Evolutionary conservation across 2,329 filamentous ascomycete species (phyloP), one percentile per base, ranked within the genome.

Genomic region (Acrodontium crateriforme): DNA sequence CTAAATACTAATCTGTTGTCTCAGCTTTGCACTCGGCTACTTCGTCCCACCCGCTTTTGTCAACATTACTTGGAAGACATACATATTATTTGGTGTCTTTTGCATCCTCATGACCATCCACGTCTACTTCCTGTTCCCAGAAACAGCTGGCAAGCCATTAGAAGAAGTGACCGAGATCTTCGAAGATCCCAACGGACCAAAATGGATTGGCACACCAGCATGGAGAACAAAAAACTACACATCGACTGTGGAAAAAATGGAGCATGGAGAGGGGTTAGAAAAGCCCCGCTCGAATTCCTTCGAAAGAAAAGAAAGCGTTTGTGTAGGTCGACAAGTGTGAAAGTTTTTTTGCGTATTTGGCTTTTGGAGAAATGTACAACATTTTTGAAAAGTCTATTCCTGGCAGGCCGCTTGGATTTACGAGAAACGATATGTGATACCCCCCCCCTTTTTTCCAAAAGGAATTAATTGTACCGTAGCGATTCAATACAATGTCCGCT

Each of bases 121-220:
- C 49, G 72, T 79, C 45, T 69, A 70, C 49, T 61, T 84, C 38
- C 52, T 64, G 10, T 72, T 71, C 40, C 76, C 75, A 0, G 69
- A 82, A 54, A 24, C 78, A 0, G 69, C 72, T 20, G 77, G 77
- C 9, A 79, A 73, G 54, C 78, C 76, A 0, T 67, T 85, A 1
- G 79, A 85, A 46, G 78, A 85, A 47, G 74, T 83, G 51, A 77
- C 80, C 39, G 69, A 70, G 9, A 74, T 84, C 38, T 85, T 85
- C 48, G 62, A 56, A 26, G 44, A 47, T 31, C 46, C 48, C 3
- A 37, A 42, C 9, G 50, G 51, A 13, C 42, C 49, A 24, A 42
- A 38, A 20, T 47, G 70, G 40, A 62, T 64, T 6, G 68, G 67
- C 1, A 47, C 60, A 2, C 67, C 65, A 15, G 67, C 73, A 3